Evolutionary conservation across 805 yeast species (phyloP).

Genomic region (Saccharomycodes ludwigii): DNA sequence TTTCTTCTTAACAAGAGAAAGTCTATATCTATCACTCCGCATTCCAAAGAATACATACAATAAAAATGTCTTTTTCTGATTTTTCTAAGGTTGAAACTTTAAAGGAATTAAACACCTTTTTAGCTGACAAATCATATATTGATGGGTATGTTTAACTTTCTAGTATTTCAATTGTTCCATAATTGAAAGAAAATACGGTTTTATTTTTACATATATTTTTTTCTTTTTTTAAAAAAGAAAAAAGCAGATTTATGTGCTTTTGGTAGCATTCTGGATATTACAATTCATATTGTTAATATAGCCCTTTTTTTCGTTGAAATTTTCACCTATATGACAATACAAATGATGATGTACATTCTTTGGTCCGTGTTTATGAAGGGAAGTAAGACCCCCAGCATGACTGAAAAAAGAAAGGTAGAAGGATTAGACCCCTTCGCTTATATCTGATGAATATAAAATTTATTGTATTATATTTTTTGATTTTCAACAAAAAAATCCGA

Average conservation of each 20-base stretch:
- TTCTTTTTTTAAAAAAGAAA: neutral
- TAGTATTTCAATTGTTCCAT: too few species aligned
- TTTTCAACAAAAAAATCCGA: too few species aligned
- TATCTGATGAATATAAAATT: conserved; percentile 18
- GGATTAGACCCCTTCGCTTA: conserved; percentile 8
- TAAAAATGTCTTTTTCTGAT: conserved; percentile 63
- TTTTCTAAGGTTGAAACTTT: conserved; percentile 69
- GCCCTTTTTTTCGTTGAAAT: neutral
- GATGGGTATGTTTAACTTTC: conserved; percentile 66
- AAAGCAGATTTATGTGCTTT: neutral
- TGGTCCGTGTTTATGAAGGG: conserved; percentile 98
- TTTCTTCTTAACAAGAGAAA: conserved; percentile 6
- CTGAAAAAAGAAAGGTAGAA: conserved; percentile 46
- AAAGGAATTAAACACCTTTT: conserved; percentile 65
- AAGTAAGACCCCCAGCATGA: conserved; percentile 93
- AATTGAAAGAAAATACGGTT: neutral
- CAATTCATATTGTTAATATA: neutral
- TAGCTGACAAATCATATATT: conserved; percentile 88
- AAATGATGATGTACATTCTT: conserved; percentile 53
- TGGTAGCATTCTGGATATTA: neutral
- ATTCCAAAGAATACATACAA: neutral
- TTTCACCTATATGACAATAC: too few species aligned
- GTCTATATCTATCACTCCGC: conserved; percentile 9
- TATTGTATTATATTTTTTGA: too few species aligned
- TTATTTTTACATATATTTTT: neutral